phyloP scores from a whole-genome alignment of 2,329 filamentous ascomycete species.

The Fusarium anthophilum region DNA sequence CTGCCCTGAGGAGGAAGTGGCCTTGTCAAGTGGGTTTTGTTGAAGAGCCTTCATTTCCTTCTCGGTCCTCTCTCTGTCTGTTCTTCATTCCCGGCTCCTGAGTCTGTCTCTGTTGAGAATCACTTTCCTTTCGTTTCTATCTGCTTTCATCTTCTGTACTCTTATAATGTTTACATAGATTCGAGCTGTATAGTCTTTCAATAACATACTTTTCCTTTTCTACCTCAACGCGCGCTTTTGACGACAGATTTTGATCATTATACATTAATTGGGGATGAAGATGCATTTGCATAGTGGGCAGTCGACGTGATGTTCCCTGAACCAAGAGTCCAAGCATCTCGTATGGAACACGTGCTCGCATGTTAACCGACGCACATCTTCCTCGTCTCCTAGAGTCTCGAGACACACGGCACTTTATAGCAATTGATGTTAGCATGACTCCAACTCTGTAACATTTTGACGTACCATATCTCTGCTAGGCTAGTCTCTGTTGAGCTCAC shows the following conservation, averaged over 20 bases:
- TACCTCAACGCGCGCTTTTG: not conserved
- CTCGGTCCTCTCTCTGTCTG: not conserved
- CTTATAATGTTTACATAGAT: not conserved
- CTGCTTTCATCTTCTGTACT: not conserved
- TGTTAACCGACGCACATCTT: not conserved
- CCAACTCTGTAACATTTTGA: not conserved
- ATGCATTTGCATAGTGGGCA: conserved; percentile 12
- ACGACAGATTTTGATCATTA: not conserved
- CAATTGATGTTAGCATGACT: not conserved
- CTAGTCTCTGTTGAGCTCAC: not conserved
- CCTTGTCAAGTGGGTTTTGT: not conserved
- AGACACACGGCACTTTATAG: not conserved
- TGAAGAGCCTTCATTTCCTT: not conserved
- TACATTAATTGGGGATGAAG: not conserved
- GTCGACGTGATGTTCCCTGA: not conserved
- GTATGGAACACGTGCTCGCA: conserved; percentile 12
- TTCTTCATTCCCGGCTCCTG: too few relatives aligned
- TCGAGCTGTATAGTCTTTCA: not conserved
- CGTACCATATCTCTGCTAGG: conserved; percentile 1
- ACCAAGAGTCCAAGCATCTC: not conserved
- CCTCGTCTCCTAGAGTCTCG: not conserved
- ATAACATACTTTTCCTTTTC: not conserved
- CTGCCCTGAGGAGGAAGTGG: not conserved
- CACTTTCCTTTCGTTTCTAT: not conserved
- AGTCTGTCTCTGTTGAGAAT: not conserved